Base-by-base conservation (phyloP, 208 protist genomes). In the Angomonas deanei region DNA sequence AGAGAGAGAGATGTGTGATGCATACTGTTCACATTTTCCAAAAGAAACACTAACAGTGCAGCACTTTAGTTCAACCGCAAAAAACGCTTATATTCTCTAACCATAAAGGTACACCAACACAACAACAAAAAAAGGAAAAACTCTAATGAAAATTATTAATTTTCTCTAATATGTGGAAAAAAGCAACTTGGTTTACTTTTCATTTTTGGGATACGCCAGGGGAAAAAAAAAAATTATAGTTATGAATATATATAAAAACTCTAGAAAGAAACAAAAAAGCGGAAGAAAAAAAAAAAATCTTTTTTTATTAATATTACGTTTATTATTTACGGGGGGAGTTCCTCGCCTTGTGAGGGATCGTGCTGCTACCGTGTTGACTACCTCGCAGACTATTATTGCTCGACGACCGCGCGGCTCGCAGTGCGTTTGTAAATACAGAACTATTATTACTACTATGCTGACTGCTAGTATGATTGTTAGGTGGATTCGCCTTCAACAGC, bases 181-280 rank as follows among this genome's bases (percentile, higher is more conserved):
- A n/a, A n/a, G n/a, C n/a, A n/a, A n/a, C n/a, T n/a, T n/a, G n/a
- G n/a, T n/a, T n/a, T n/a, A n/a, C n/a, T n/a, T n/a, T n/a, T n/a
- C n/a, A n/a, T n/a, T n/a, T n/a, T n/a, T n/a, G n/a, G n/a, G n/a
- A n/a, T n/a, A n/a, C n/a, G n/a, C n/a, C n/a, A n/a, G n/a, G n/a
- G n/a, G n/a, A n/a, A n/a, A n/a, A n/a, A n/a, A n/a, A n/a, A 58
- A 58, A 58, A 58, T 33, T 36, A 28, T 17, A 34, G 19, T 19
- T 11, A 34, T 15, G 10, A 58, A 27, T 34, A 58, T 27, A 36
- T 17, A 34, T 58, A n/a, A n/a, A n/a, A n/a, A n/a, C n/a, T n/a
- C n/a, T 58, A 19, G 32, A 31, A 30, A 61, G 53, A 64, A 70
- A 55, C 19, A 24, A 64, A 55, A 64, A 70, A 56, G 2, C 30